A percentile compares a stretch with the other conserved stretches of the same genome.
These are phyloP conservation scores for Closterium sp. DNA, from an alignment of 139 green algal species.

Conservation along the genomic window DNA sequence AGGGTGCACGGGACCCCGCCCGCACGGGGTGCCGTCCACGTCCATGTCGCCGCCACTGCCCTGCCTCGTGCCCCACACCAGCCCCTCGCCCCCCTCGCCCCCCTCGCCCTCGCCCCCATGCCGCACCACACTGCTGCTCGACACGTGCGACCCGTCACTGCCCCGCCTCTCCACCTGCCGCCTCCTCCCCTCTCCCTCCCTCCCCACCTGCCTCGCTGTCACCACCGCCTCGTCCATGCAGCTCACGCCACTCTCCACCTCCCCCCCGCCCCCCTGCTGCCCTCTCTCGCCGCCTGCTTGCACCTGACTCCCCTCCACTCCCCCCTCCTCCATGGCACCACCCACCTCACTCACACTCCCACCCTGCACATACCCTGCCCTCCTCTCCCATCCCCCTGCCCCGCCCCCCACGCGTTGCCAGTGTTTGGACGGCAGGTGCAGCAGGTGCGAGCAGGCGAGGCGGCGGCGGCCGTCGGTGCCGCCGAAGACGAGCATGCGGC, in stretches of 20 bases:
- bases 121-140: background rate
- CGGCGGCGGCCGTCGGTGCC: background rate
- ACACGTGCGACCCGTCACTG: background rate
- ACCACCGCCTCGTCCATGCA: background rate
- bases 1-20: no score
- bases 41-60: background rate
- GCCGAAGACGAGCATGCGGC: constrained; percentile 1
- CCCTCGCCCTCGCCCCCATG: background rate
- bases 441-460: background rate
- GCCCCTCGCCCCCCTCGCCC: background rate
- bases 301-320: background rate
- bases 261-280: background rate
- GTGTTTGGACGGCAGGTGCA: background rate
- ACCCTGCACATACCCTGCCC: background rate
- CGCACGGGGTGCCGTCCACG: background rate
- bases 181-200: background rate
- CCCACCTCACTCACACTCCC: background rate
- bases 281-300: background rate
- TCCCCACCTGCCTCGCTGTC: background rate
- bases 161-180: background rate
- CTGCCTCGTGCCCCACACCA: background rate
- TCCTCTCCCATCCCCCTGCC: background rate
- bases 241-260: background rate
- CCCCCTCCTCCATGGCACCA: background rate
- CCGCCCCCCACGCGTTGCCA: background rate